Evolutionary conservation across 73 alveolate genomes (phyloP).

Genomic region (Stentor coeruleus): DNA sequence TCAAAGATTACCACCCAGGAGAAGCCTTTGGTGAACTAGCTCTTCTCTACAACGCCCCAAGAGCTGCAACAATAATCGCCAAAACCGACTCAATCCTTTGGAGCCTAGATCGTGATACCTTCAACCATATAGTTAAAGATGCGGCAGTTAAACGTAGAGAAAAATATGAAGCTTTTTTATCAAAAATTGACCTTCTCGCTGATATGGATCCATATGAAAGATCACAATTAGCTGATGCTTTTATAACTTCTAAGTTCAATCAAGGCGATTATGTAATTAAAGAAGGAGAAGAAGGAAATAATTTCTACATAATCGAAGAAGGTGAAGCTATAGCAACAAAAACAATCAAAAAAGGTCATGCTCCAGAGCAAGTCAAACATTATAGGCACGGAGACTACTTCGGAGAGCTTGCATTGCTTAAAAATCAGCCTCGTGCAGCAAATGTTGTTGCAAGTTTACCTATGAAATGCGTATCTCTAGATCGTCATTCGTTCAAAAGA

Average conservation of each 20-base stretch:
- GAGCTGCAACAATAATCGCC: constrained; percentile 73
- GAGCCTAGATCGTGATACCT: constrained; percentile 64
- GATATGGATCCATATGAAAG: constrained; percentile 86
- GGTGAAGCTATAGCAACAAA: constrained; percentile 93
- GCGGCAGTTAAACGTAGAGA: constrained; percentile 79
- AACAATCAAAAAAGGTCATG: constrained; percentile 57
- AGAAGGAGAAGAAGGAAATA: constrained; percentile 95
- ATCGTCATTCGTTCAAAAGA: constrained; percentile 67
- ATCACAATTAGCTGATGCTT: constrained; percentile 82
- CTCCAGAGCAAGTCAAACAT: constrained; percentile 69
- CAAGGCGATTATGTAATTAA: constrained; percentile 54
- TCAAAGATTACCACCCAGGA: constrained; percentile 63
- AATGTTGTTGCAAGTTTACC: constrained; percentile 48
- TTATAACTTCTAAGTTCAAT: constrained; percentile 40
- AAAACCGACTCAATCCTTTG: constrained; percentile 55
- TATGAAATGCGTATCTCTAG: constrained; percentile 46
- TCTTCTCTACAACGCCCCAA: constrained; percentile 60
- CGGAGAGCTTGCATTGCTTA: constrained; percentile 75
- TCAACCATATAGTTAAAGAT: constrained; percentile 68
- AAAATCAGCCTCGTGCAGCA: constrained; percentile 56
- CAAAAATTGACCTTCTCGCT: constrained; percentile 56
- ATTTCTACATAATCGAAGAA: constrained; percentile 91
- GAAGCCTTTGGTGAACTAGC: constrained; percentile 83
- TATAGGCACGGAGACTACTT: constrained; percentile 90
- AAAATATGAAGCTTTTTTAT: constrained; percentile 70